phyloP scores from a whole-genome alignment of 441 rosid species.

The Erysimum cheiri region DNA sequence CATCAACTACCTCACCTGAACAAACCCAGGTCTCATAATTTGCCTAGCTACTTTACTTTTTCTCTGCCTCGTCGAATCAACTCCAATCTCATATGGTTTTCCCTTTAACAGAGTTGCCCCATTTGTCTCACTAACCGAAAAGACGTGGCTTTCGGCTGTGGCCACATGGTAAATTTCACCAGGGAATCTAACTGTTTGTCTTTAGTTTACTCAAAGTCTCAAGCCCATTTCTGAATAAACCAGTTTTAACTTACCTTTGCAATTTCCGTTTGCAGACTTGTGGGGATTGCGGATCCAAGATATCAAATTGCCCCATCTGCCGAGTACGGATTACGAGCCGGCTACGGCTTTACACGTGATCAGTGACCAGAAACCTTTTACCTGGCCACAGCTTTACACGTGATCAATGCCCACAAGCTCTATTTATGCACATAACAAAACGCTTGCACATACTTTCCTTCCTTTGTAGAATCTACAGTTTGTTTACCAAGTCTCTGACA shows the following conservation, averaged over 20 bases:
- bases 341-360: constrained; percentile 64
- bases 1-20: constrained; percentile 49
- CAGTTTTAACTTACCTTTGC: constrained; percentile 9
- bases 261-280: constrained; percentile 60
- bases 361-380: not conserved
- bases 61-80: constrained; percentile 17
- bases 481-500: constrained; percentile 19
- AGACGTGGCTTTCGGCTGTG: constrained; percentile 77
- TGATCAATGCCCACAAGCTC: constrained; percentile 21
- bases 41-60: not conserved
- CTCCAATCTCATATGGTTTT: constrained; percentile 21
- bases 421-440: constrained; percentile 13
- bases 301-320: constrained; percentile 78
- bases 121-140: constrained; percentile 70
- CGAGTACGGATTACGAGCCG: constrained; percentile 67
- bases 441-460: constrained; percentile 26
- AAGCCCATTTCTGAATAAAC: not conserved
- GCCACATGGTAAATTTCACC: constrained; percentile 70
- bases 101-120: constrained; percentile 61
- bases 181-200: not conserved
- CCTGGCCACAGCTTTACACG: too few species aligned
- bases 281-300: constrained; percentile 63
- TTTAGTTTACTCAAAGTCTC: not conserved
- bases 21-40: constrained; percentile 56
- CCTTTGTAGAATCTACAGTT: constrained; percentile 18